Base-by-base conservation (phyloP, 768 basidiomycete species). In the Auricularia heimuer region DNA sequence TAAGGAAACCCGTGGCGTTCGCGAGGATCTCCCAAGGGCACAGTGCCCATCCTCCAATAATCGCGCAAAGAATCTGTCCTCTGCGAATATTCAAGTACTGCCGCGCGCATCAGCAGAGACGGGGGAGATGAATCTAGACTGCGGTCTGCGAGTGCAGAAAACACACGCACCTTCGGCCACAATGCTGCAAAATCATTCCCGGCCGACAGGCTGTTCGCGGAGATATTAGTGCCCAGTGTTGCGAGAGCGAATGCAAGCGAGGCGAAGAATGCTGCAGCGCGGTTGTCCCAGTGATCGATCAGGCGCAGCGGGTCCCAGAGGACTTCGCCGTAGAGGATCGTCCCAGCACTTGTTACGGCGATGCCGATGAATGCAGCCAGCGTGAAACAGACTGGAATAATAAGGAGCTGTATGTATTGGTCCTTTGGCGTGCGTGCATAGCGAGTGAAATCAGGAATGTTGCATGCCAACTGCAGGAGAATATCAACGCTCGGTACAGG, bases 361-460 rank as follows among this genome's bases (percentile, higher is more conserved):
- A 94, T 86, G 24, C 92, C 92, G 62, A 86, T 78, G 73, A 93
- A 93, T 34, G 87, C 87, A 64, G 84, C 83, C 37, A 92, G 75
- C 1, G 89, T 90, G 73, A 94, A 93, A 12, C 84, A 82, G 29
- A 85, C 72, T 2, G 92, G 91, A 65, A 94, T 91, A 68, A 92
- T 84, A 64, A 86, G 67, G 24, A 90, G 72, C 70, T 93, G 92
- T 54, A 90, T 77, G 68, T 84, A 88, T 82, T 90, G 88, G 1
- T 87, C 88, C 67, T 36, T 58, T 44, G 34, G 54, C 7, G 37
- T 62, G 34, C 37, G 11, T 61, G 91, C 89, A 74, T 94, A 93
- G 70, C 92, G 83, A 80, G 92, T 92, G 71, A 95, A 92, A 74
- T 95, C 93, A 1, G 92, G 88, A 65, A 92, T 92, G 70, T 92